phyloP scores from a whole-genome alignment of 2,329 filamentous ascomycete genomes.

The Sclerotiophoma versabilis region DNA sequence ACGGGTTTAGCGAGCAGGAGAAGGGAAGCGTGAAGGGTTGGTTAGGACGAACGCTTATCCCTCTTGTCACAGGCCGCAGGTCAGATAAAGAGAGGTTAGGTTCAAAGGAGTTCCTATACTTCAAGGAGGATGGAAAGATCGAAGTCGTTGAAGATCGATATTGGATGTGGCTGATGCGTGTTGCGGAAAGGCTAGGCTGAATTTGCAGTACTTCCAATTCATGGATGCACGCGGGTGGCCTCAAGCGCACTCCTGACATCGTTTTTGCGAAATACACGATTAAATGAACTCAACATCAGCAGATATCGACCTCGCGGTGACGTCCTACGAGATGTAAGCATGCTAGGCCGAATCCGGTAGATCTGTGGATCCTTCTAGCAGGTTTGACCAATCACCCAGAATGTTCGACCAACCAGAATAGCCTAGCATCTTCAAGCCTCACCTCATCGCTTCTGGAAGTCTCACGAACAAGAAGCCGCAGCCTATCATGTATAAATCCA shows the following conservation, averaged over 20 bases:
- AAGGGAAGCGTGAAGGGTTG: neutral
- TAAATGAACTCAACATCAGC: too few relatives aligned
- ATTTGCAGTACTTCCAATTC: too few relatives aligned
- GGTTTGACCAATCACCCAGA: conserved; percentile 15
- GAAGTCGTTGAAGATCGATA: conserved; percentile 1
- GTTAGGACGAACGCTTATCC: conserved; percentile 1
- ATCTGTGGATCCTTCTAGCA: conserved; percentile 12
- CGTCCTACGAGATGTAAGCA: neutral
- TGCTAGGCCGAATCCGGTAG: neutral
- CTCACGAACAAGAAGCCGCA: neutral
- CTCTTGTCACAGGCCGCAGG: neutral
- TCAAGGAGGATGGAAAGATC: neutral
- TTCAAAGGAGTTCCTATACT: conserved; percentile 1
- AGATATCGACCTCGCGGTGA: too few relatives aligned
- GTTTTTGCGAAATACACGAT: too few relatives aligned
- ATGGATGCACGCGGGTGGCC: too few relatives aligned
- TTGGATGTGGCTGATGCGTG: conserved; percentile 6
- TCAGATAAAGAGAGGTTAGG: neutral
- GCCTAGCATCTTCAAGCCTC: conserved; percentile 8
- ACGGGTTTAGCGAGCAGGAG: conserved; percentile 5
- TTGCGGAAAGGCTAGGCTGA: conserved; percentile 4
- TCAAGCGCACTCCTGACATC: too few relatives aligned
- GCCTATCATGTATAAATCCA: conserved; percentile 5
- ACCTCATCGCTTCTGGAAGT: neutral
- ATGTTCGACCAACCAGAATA: conserved; percentile 19